Conservation (phyloP, 2,329 filamentous ascomycete species). For the Claviceps sp. region DNA sequence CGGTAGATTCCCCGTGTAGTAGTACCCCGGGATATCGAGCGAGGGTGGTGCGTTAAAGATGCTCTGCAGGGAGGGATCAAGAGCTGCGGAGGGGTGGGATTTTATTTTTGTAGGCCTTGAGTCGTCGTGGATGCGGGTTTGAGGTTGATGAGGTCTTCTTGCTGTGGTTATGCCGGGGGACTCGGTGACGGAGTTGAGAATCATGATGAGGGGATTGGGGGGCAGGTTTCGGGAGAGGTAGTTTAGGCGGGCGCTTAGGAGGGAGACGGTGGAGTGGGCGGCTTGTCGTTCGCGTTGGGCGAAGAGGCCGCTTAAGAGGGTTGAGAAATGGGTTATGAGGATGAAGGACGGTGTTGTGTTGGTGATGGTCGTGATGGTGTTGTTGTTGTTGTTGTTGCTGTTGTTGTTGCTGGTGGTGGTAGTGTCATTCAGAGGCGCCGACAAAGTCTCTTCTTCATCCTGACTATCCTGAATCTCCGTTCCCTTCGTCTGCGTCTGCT, state of each 20-base stretch:
- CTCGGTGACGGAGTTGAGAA: conserved; percentile 33
- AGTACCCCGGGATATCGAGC: conserved; percentile 9
- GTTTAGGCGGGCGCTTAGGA: conserved; percentile 33
- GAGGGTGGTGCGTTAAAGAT: conserved; percentile 28
- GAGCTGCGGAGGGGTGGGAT: neutral
- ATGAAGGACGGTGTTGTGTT: conserved; percentile 22
- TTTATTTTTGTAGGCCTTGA: no score
- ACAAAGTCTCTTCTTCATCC: neutral
- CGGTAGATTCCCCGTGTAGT: conserved; percentile 7
- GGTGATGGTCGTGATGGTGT: neutral
- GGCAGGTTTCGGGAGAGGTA: conserved; percentile 27
- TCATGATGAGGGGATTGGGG: conserved; percentile 34
- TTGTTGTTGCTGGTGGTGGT: neutral
- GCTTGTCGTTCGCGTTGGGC: conserved; percentile 29
- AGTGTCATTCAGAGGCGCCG: neutral
- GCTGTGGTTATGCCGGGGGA: neutral
- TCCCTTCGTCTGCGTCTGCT: neutral
- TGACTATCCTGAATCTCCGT: neutral
- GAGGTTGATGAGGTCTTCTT: neutral
- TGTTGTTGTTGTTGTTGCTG: neutral
- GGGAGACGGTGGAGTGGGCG: conserved; percentile 35
- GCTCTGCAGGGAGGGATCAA: conserved; percentile 35
- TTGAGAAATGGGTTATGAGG: conserved; percentile 40
- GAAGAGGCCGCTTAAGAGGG: conserved; percentile 39
- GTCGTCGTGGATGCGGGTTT: neutral